A percentile compares a stretch with the other conserved stretches of the same genome.
phyloP scores from a whole-genome alignment of 306 rosid species.

The Pyrus communis region DNA sequence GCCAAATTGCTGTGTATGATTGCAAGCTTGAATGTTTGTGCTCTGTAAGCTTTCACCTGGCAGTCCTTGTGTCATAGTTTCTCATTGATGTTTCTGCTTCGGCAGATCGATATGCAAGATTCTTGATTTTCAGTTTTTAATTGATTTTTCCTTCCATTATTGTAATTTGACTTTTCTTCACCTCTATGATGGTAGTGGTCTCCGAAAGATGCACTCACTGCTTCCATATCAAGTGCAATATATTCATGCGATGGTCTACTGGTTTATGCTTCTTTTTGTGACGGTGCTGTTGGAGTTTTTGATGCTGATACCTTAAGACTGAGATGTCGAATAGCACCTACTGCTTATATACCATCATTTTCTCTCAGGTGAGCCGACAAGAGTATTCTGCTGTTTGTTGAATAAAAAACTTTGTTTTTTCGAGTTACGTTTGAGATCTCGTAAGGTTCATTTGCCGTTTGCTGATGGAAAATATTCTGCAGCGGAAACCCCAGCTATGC shows the following conservation, averaged over 20 bases:
- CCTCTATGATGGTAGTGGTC: slow-evolving; percentile 25
- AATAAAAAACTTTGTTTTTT: neutral
- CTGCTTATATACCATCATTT: slow-evolving; percentile 35
- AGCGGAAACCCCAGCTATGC: slow-evolving; percentile 24
- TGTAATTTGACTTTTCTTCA: neutral
- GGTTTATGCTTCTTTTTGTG: slow-evolving; percentile 26
- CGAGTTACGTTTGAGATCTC: neutral
- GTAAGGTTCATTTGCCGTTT: neutral
- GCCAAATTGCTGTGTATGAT: slow-evolving; percentile 32
- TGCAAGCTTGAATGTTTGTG: slow-evolving; percentile 36
- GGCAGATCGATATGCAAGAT: neutral
- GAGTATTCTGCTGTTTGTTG: neutral
- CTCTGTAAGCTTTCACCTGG: slow-evolving; percentile 24
- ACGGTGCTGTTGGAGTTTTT: slow-evolving; percentile 35
- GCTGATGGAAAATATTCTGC: slow-evolving; percentile 1
- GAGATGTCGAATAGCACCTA: slow-evolving; percentile 33
- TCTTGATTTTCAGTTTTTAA: neutral
- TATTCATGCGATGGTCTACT: slow-evolving; percentile 38
- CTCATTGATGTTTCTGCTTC: neutral
- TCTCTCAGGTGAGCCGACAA: slow-evolving; percentile 19
- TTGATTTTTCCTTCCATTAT: neutral
- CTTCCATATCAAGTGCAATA: slow-evolving; percentile 39
- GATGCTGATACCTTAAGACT: slow-evolving; percentile 35
- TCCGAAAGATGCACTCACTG: slow-evolving; percentile 26
- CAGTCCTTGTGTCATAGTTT: neutral